A percentile compares a stretch with the other conserved stretches of the same genome.
These are phyloP conservation scores for Manihot esculenta DNA, from an alignment of 441 rosid species.

Conservation along the genomic window DNA sequence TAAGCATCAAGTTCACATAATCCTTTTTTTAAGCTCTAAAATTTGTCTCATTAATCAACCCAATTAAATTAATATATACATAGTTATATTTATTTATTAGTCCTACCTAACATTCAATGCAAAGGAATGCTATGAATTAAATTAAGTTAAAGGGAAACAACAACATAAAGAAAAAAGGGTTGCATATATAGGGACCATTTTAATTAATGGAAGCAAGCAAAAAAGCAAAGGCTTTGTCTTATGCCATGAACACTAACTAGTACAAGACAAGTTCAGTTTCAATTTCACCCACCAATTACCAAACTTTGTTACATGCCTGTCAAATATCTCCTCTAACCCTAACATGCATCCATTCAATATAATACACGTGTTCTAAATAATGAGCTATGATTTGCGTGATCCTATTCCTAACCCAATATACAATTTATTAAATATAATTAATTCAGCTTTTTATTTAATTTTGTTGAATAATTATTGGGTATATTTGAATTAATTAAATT, in stretches of 20 bases:
- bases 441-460: no score
- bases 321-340: no score
- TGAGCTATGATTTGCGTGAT: no score
- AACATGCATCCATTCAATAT: no score
- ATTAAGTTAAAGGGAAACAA: neutral
- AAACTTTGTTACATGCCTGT: no score
- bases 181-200: neutral
- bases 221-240: no score
- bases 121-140: neutral
- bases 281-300: neutral
- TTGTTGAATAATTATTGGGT: no score
- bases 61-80: neutral
- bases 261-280: neutral
- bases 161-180: neutral
- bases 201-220: neutral
- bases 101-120: conserved; percentile 19
- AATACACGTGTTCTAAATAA: no score
- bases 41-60: conserved; percentile 13
- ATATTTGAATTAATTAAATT: no score
- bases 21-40: neutral
- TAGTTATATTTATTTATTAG: neutral
- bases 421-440: no score
- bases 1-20: no score
- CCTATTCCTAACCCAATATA: no score
- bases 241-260: neutral